Conservation (phyloP, 331 rosid species). For the Dryas integrifolia region DNA sequence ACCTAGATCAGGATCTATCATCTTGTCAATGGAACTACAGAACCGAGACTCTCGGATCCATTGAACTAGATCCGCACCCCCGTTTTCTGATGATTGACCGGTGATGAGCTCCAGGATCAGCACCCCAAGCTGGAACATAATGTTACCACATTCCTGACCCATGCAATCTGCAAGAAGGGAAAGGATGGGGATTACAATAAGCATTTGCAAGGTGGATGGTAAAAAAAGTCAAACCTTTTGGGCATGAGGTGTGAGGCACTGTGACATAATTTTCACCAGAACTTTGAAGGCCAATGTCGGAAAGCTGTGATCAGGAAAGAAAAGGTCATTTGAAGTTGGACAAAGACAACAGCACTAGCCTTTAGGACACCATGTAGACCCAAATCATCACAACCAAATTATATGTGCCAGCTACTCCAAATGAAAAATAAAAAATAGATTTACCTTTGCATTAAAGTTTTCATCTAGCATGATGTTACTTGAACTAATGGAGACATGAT, state of each 20-base stretch:
- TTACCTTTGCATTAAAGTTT: slow-evolving; percentile 77
- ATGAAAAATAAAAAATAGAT: background rate
- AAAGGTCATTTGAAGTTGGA: slow-evolving; percentile 7
- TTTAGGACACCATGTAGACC: background rate
- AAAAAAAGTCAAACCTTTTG: slow-evolving; percentile 57
- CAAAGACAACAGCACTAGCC: background rate
- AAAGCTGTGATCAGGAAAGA: slow-evolving; percentile 54
- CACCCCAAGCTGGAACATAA: slow-evolving; percentile 81
- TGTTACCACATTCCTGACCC: slow-evolving; percentile 50
- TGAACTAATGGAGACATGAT: slow-evolving; percentile 73
- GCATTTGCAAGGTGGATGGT: background rate
- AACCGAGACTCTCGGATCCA: slow-evolving; percentile 80
- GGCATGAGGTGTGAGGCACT: slow-evolving; percentile 34
- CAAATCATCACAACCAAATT: background rate
- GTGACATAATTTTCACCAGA: slow-evolving; percentile 37
- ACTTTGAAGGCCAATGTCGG: slow-evolving; percentile 59
- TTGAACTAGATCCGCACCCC: slow-evolving; percentile 60
- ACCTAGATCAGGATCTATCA: slow-evolving; percentile 94
- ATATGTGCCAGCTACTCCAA: slow-evolving; percentile 4
- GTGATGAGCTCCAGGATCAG: slow-evolving; percentile 79
- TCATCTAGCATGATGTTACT: slow-evolving; percentile 85
- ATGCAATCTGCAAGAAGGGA: slow-evolving; percentile 46
- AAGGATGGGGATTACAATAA: slow-evolving; percentile 15
- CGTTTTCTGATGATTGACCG: slow-evolving; percentile 77
- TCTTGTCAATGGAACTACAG: slow-evolving; percentile 64